phyloP scores from a whole-genome alignment of 495 filamentous ascomycete genomes.

The Penicillium paxilli region DNA sequence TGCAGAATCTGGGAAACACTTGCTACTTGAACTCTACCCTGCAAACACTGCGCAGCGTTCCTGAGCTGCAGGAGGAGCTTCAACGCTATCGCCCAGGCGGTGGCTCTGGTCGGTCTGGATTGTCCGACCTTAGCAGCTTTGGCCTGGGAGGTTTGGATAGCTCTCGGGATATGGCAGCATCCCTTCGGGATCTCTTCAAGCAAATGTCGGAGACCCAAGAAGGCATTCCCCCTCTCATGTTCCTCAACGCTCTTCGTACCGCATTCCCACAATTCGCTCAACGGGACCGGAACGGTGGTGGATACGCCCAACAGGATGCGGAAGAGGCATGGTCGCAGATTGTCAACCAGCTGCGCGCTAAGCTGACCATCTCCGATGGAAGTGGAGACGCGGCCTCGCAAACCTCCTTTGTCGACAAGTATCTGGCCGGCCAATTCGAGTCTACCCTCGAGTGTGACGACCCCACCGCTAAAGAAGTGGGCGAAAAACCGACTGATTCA shows the following conservation, averaged over 20 bases:
- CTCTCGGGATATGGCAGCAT: conserved; percentile 72
- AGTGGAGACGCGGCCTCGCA: conserved; percentile 45
- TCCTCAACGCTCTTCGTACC: conserved; percentile 77
- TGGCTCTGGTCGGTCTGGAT: conserved; percentile 32
- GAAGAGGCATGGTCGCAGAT: conserved; percentile 99
- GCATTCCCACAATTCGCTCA: conserved; percentile 95
- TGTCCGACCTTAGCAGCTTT: conserved; percentile 54
- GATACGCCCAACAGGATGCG: conserved; percentile 94
- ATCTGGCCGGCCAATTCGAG: conserved; percentile 78
- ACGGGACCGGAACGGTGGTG: conserved; percentile 72
- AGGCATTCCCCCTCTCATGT: conserved; percentile 81
- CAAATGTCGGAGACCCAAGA: conserved; percentile 92
- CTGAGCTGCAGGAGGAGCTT: conserved; percentile 85
- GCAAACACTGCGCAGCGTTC: conserved; percentile 83
- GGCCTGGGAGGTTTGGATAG: conserved; percentile 60
- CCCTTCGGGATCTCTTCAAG: conserved; percentile 85
- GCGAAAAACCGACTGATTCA: conserved; percentile 65
- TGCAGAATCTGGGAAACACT: conserved; percentile 94
- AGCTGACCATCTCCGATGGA: conserved; percentile 66
- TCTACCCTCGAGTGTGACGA: conserved; percentile 83
- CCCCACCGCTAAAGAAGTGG: conserved; percentile 67
- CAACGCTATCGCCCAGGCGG: conserved; percentile 58
- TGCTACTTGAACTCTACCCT: conserved; percentile 98
- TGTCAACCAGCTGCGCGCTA: conserved; percentile 77
- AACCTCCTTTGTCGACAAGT: conserved; percentile 83